Conservation (phyloP, 305 asterid species). For the Solanum aculeatissimum region DNA sequence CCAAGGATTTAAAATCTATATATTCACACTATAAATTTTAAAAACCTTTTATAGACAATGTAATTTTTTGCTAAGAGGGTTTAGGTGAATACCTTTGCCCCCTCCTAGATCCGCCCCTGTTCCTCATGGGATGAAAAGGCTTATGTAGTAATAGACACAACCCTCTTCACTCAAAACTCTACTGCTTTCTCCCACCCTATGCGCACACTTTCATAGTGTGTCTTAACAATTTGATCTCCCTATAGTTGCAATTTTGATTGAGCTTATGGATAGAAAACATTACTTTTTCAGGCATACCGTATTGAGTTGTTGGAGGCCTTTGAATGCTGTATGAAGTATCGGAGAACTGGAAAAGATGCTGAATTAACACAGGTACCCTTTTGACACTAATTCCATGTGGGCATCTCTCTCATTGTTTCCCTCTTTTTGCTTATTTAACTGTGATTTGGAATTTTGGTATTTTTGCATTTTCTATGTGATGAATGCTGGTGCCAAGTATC, state of each 20-base stretch:
- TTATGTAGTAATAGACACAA: not conserved
- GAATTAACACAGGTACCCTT: constrained; percentile 79
- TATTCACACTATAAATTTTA: no score
- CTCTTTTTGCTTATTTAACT: not conserved
- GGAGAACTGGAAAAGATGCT: constrained; percentile 82
- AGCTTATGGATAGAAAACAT: not conserved
- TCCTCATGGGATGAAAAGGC: not conserved
- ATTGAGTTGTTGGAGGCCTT: constrained; percentile 88
- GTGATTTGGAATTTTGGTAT: not conserved
- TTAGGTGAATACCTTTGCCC: no score
- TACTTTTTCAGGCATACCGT: constrained; percentile 53
- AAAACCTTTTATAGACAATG: no score
- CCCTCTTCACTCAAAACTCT: not conserved
- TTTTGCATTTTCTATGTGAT: not conserved
- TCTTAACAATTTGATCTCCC: not conserved
- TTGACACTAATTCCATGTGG: not conserved
- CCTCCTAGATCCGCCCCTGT: no score
- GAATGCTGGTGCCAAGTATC: not conserved
- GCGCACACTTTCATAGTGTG: not conserved
- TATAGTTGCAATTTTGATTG: not conserved
- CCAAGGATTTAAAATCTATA: no score
- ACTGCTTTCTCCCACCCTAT: not conserved
- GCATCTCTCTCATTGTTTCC: not conserved
- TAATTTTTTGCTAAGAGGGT: no score
- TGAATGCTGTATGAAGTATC: constrained; percentile 84